Base-by-base conservation (phyloP, 2,329 filamentous ascomycete genomes). In the Teratosphaeria viscida region DNA sequence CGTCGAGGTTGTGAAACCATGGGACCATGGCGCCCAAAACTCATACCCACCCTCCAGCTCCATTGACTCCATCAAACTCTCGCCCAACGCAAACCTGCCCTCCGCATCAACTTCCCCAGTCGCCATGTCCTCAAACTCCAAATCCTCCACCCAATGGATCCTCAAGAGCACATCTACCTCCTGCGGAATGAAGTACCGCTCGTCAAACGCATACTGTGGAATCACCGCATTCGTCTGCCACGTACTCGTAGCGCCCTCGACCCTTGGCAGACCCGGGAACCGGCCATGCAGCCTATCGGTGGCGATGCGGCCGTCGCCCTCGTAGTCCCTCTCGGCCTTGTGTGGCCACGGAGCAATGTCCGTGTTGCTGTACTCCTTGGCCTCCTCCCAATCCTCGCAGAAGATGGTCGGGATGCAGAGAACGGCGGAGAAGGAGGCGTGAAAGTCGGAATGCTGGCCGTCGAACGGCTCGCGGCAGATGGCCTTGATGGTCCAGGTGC, bases 251-350 rank as follows among this genome's bases (percentile, higher is more conserved):
- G 68, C 73, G n/a, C 71, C 72, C 6, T 69, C 64, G 54, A 77
- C 72, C 5, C 77, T 75, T 35, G 77, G 77, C 11, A 75, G 64
- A n/a, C 74, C 73, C 4, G 74, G 67, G 63, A 73, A 79, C 19
- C 77, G 74, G 10, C 76, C 70, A 52, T 77, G 71, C 54, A 74
- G 71, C 3, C 68, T 67, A 26, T 76, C 75, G 2, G 75, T 78
- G 52, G 76, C 73, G 14, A 77, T 75, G 11, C 77, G 74, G 35
- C 77, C 76, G 49, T 77, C 74, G 0, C 77, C 77, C 62, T 79
- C 77, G 72, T 77, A 79, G 62, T 76, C 76, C 67, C 75, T 68
- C 67, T 79, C 77, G 11, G 71, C 65, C 5, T 65, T 52, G 11
- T 66, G 65, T 0, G 77, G 77, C 75, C 75, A 79, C 1, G 71